These are phyloP conservation scores for Xanthoceras sorbifolium DNA, from an alignment of 345 rosid genomes.

Conservation along the genomic window DNA sequence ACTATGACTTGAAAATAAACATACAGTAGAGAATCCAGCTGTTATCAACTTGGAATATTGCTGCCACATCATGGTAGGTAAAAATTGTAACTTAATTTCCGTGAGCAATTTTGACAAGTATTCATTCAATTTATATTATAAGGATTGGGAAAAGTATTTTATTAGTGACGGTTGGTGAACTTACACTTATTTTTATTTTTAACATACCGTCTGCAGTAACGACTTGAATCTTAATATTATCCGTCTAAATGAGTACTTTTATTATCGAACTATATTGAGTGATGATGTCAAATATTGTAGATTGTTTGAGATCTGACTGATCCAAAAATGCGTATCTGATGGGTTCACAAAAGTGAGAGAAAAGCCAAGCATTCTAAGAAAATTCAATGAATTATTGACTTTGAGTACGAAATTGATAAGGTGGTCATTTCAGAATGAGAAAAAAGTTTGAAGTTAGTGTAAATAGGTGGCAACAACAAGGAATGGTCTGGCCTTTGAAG, in stretches of 20 bases:
- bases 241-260: too few relatives aligned
- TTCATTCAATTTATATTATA: too few relatives aligned
- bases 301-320: neutral
- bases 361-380: neutral
- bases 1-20: too few relatives aligned
- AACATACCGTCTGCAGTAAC: too few relatives aligned
- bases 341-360: neutral
- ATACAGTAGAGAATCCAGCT: neutral
- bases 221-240: too few relatives aligned
- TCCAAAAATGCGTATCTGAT: neutral
- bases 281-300: too few relatives aligned
- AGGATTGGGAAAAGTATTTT: too few relatives aligned
- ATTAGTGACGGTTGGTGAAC: neutral
- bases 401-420: neutral
- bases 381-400: neutral
- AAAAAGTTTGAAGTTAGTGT: neutral
- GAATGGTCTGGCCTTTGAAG: too few relatives aligned
- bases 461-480: neutral
- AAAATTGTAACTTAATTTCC: neutral
- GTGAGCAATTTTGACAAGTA: neutral
- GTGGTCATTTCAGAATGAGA: neutral
- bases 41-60: neutral
- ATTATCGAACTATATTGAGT: too few relatives aligned
- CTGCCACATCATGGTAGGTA: neutral
- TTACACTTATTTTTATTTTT: too few relatives aligned